Conservation (phyloP, 2,329 filamentous ascomycete species). For the Dryadomyces quercivorus region DNA sequence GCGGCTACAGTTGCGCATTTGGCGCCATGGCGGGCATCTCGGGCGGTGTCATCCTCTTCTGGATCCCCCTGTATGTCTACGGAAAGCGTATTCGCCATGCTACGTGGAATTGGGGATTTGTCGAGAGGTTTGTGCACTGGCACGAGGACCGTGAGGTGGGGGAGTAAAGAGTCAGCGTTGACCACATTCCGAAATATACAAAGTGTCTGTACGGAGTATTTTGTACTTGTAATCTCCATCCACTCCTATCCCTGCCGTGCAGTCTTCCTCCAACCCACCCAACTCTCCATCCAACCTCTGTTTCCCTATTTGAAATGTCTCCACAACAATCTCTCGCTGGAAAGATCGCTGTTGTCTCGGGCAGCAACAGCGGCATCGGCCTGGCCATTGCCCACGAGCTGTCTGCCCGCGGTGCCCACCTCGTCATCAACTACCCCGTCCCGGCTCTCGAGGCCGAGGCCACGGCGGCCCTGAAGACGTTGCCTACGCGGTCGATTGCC, state of each 20-base stretch:
- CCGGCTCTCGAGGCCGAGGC: conserved; percentile 16
- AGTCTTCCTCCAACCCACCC: no score
- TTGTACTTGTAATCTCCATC: neutral
- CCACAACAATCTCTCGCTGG: conserved; percentile 9
- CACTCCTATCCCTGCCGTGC: neutral
- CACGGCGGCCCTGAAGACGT: conserved; percentile 15
- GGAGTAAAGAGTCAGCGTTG: conserved; percentile 24
- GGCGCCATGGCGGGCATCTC: conserved; percentile 46
- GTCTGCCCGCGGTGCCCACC: conserved; percentile 29
- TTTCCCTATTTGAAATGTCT: no score
- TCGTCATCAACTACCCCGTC: conserved; percentile 37
- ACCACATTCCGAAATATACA: neutral
- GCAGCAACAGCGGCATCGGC: conserved; percentile 31
- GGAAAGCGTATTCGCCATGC: conserved; percentile 33
- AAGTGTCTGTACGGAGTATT: neutral
- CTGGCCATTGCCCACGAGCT: conserved; percentile 30
- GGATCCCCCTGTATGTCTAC: conserved; percentile 39
- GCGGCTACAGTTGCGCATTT: conserved; percentile 38
- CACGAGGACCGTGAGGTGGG: conserved; percentile 40
- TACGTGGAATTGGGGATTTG: conserved; percentile 35
- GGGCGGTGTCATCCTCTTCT: conserved; percentile 30
- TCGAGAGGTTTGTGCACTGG: conserved; percentile 34
- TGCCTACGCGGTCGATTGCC: conserved; percentile 21
- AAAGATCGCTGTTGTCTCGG: conserved; percentile 40
- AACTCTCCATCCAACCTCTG: no score